Percentiles rank a stretch among this genome's conserved stretches.
Evolutionary conservation across 768 basidiomycete species (phyloP).

Genomic region (Pisolithus orientalis): DNA sequence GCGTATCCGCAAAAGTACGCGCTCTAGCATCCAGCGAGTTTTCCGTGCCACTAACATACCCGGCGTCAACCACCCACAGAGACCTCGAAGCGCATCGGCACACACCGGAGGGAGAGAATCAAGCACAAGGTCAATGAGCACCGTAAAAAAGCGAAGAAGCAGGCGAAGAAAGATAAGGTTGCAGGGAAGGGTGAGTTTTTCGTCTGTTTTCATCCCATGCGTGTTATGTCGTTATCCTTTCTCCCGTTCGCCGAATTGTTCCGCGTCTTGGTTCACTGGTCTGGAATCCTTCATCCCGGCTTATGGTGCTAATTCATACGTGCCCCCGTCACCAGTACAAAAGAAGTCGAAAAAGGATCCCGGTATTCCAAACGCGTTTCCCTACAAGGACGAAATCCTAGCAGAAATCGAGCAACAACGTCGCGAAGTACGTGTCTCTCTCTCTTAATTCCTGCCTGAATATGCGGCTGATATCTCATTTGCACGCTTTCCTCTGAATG

Average conservation of each 20-base stretch:
- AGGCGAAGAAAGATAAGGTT: slow-evolving; percentile 63
- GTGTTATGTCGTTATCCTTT: background rate
- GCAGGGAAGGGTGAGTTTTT: slow-evolving; percentile 74
- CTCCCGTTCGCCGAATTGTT: background rate
- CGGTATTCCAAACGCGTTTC: slow-evolving; percentile 89
- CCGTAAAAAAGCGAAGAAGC: slow-evolving; percentile 68
- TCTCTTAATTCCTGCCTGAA: background rate
- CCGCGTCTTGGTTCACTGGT: slow-evolving; percentile 1
- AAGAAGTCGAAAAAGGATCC: slow-evolving; percentile 66
- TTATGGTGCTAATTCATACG: slow-evolving; percentile 1
- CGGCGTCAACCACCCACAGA: slow-evolving; percentile 37
- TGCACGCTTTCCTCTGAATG: background rate
- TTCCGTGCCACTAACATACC: background rate
- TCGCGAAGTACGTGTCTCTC: slow-evolving; percentile 42
- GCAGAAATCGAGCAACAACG: slow-evolving; percentile 85
- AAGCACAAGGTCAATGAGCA: slow-evolving; percentile 72
- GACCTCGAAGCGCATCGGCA: slow-evolving; percentile 77
- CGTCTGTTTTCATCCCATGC: background rate
- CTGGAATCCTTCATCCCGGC: background rate
- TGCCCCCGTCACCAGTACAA: slow-evolving; percentile 43
- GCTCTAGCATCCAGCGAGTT: background rate
- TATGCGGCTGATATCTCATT: background rate
- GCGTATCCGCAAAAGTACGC: slow-evolving; percentile 62
- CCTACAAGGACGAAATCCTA: slow-evolving; percentile 90
- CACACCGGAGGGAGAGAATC: slow-evolving; percentile 65